A percentile compares a stretch with the other conserved stretches of the same genome.
Evolutionary conservation across 495 filamentous ascomycete species (phyloP).

Genomic region (Margaritispora aquatica): DNA sequence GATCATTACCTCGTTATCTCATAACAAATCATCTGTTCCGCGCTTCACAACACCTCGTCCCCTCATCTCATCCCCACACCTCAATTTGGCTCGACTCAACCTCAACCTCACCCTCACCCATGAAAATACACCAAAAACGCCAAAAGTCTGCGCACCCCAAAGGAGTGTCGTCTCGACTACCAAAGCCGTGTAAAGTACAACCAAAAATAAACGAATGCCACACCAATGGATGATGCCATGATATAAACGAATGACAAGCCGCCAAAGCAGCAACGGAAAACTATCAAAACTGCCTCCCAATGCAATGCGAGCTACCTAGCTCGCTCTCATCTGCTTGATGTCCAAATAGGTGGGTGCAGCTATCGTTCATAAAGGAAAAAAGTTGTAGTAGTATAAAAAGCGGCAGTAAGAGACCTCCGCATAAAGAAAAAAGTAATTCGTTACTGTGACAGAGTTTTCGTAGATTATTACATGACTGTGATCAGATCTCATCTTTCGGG

Average conservation of each 20-base stretch:
- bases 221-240: not conserved
- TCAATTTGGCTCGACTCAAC: not conserved
- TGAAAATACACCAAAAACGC: not conserved
- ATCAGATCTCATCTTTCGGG: not conserved
- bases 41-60: not conserved
- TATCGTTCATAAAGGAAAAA: not conserved
- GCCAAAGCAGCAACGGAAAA: not conserved
- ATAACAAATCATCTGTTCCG: not conserved
- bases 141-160: not conserved
- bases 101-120: not conserved
- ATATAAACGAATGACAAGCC: not conserved
- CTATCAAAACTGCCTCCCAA: not conserved
- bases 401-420: not conserved
- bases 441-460: slow-evolving; percentile 2
- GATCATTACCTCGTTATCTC: not conserved
- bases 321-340: not conserved
- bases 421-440: not conserved
- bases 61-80: not conserved
- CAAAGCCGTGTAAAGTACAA: slow-evolving; percentile 5
- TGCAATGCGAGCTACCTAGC: not conserved
- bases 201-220: not conserved
- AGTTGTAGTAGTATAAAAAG: not conserved
- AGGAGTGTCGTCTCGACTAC: not conserved
- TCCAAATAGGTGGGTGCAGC: not conserved
- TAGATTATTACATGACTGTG: not conserved